Evolutionary conservation across 805 yeast genomes (phyloP).

Genomic region (Novakomyces olei): DNA sequence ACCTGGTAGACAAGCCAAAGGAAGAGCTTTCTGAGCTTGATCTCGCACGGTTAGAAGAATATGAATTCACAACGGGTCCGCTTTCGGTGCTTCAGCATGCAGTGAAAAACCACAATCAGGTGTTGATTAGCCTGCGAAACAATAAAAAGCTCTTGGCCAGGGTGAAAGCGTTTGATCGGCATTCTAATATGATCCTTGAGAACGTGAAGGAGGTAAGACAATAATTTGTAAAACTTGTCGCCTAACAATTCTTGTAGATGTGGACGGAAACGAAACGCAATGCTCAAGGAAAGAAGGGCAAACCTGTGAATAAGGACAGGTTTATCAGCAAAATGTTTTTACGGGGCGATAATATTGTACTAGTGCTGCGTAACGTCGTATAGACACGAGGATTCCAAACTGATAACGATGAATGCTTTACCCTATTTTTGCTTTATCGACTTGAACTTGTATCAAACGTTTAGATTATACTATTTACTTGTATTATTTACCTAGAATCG

Average conservation of each 20-base stretch:
- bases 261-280: conserved; percentile 45
- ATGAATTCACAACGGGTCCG: conserved; percentile 79
- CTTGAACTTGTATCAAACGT: too few species aligned
- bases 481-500: too few species aligned
- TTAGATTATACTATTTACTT: too few species aligned
- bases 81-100: conserved; percentile 72
- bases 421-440: too few species aligned
- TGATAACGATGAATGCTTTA: too few species aligned
- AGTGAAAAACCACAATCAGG: conserved; percentile 47
- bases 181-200: conserved; percentile 78
- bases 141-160: conserved; percentile 75
- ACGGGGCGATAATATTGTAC: conserved; percentile 87
- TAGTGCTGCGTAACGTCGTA: conserved; percentile 41
- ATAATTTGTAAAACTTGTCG: background rate
- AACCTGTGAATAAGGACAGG: conserved; percentile 45
- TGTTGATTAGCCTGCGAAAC: conserved; percentile 73
- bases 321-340: conserved; percentile 75
- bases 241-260: conserved; percentile 12
- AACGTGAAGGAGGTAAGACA: conserved; percentile 55
- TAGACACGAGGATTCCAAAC: too few species aligned
- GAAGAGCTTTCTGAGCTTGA: conserved; percentile 64
- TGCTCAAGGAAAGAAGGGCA: conserved; percentile 49
- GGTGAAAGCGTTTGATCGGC: conserved; percentile 89
- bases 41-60: conserved; percentile 63
- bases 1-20: conserved; percentile 48